Evolutionary conservation across 1,139 yeast genomes (phyloP), one percentile per base, ranked within the genome.

Genomic region (Saccharomyces hybrid): DNA sequence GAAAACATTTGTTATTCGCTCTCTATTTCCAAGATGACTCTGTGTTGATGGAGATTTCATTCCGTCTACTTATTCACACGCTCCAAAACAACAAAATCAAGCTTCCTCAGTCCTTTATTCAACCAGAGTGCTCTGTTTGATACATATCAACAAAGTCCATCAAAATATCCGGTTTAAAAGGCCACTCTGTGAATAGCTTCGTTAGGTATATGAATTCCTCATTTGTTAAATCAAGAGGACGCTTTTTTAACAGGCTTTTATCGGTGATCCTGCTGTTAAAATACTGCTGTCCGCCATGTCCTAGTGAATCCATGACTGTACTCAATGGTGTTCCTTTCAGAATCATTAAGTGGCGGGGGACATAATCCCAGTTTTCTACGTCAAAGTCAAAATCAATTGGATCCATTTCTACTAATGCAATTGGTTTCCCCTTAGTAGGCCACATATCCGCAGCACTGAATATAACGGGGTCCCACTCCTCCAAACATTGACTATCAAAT

Each of bases 241-340:
- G 64, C 57, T 76, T 79, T 9, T 77, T 66, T 54, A 81, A 62
- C 2, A 84, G 55, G 0, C 68, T 70, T 7, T 58, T 52, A 2
- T 78, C 74, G 1, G 70, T 64, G 0, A 78, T 57, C 7, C 78
- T 66, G n/a, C 71, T 67, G 1, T 73, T 72, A 54, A 83, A 76
- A 58, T 84, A 83, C 13, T 82, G 86, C 5, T 72, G 78, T 0
- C 95, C 96, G 1, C 97, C 97, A 0, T 96, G 91, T 0, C 96
- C 96, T n/a, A 91, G 70, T 19, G 79, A 75, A 13, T 75, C 73
- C 2, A 87, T 62, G 1, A 79, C 75, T 4, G 81, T 82, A 3
- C 56, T 48, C 5, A 89, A 65, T 1, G 80, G 78, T 26, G 76
- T 75, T 3, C 77, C 75, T 16, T 79, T 74, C 48, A 79, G 72